phyloP scores from a whole-genome alignment of 1,139 yeast genomes.

The Arxiozyma telluris region DNA sequence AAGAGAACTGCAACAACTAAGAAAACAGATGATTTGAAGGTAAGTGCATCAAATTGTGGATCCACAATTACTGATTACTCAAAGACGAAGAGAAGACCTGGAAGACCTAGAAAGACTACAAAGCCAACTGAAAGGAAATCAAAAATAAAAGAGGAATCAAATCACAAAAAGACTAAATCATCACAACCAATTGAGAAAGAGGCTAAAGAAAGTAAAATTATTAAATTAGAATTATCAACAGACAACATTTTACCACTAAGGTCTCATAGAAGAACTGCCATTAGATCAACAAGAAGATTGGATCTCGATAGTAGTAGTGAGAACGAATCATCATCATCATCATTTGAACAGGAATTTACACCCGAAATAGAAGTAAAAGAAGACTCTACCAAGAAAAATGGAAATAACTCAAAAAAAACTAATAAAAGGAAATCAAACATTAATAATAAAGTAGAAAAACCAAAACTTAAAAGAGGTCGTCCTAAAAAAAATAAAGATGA shows the following conservation, averaged over 20 bases:
- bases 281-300: neutral
- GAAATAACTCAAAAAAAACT: neutral
- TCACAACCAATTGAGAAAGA: neutral
- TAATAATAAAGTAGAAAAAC: neutral
- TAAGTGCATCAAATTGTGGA: neutral
- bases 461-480: neutral
- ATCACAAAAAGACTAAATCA: neutral
- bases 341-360: neutral
- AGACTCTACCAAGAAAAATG: neutral
- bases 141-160: neutral
- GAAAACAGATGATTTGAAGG: neutral
- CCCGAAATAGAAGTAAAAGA: neutral
- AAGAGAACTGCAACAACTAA: neutral
- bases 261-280: constrained; percentile 3
- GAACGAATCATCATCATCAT: neutral
- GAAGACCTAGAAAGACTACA: constrained; percentile 10
- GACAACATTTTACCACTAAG: constrained; percentile 8
- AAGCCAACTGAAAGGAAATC: neutral
- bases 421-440: neutral
- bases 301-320: constrained; percentile 1
- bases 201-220: neutral
- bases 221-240: constrained; percentile 3
- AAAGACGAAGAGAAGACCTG: constrained; percentile 4
- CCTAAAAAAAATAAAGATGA: neutral
- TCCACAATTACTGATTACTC: neutral